Conservation (phyloP, 768 basidiomycete species). For the Russula sp. region DNA sequence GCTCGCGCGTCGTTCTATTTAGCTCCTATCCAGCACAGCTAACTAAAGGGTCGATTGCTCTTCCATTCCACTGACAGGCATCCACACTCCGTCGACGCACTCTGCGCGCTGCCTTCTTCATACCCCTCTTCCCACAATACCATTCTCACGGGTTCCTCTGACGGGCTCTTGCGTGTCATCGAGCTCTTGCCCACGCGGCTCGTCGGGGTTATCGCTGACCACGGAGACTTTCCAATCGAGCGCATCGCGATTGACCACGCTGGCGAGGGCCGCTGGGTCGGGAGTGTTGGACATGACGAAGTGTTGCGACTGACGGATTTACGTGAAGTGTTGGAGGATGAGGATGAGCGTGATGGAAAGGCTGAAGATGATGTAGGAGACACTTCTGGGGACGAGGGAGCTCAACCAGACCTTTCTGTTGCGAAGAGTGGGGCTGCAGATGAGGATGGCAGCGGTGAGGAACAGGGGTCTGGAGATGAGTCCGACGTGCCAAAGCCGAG, state of each 20-base stretch:
- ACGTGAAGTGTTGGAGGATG: slow-evolving; percentile 66
- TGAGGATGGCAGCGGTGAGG: slow-evolving; percentile 20
- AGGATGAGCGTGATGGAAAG: slow-evolving; percentile 40
- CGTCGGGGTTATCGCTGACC: slow-evolving; percentile 85
- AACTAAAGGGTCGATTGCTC: neutral
- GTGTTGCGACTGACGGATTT: slow-evolving; percentile 81
- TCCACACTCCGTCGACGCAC: slow-evolving; percentile 85
- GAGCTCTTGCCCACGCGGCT: slow-evolving; percentile 87
- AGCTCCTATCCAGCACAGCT: slow-evolving; percentile 18
- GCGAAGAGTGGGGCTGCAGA: slow-evolving; percentile 28
- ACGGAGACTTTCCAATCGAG: slow-evolving; percentile 91
- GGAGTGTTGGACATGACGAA: slow-evolving; percentile 90
- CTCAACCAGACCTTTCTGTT: neutral
- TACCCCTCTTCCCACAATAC: slow-evolving; percentile 65
- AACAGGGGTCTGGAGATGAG: slow-evolving; percentile 30
- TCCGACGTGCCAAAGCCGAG: slow-evolving; percentile 37
- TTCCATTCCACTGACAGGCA: slow-evolving; percentile 53
- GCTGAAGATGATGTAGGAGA: slow-evolving; percentile 30
- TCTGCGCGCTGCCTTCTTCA: slow-evolving; percentile 66
- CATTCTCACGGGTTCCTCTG: slow-evolving; percentile 85
- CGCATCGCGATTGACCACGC: slow-evolving; percentile 65
- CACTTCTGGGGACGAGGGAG: slow-evolving; percentile 31
- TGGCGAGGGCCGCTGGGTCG: slow-evolving; percentile 77
- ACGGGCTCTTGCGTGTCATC: slow-evolving; percentile 84
- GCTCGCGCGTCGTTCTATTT: slow-evolving; percentile 30